Evolutionary conservation across 176 grass and related monocot species (phyloP).

Genomic region (Chloris gayana): DNA sequence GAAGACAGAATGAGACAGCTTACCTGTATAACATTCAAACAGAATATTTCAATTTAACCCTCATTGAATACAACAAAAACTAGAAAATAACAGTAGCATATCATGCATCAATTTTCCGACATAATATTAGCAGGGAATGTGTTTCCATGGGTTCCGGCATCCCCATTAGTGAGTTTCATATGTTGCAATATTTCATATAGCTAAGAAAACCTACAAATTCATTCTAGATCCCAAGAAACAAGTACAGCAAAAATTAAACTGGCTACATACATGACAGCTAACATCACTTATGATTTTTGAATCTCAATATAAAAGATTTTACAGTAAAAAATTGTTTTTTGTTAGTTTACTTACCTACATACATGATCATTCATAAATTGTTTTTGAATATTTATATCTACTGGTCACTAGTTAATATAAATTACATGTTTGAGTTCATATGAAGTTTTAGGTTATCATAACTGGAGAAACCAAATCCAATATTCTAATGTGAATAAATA

Average conservation of each 20-base stretch:
- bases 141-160: neutral
- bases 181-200: neutral
- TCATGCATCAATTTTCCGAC: no score
- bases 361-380: no score
- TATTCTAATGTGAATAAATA: neutral
- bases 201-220: no score
- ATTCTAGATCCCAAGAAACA: neutral
- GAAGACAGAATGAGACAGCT: neutral
- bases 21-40: neutral
- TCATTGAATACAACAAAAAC: neutral
- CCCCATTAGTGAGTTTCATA: neutral
- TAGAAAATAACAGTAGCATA: neutral
- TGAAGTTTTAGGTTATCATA: neutral
- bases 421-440: neutral
- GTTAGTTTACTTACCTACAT: no score
- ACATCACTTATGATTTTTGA: neutral
- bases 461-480: neutral
- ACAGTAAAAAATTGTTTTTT: neutral
- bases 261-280: neutral
- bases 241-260: neutral
- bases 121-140: neutral
- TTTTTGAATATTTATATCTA: no score
- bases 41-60: neutral
- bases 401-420: neutral
- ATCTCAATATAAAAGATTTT: neutral